Percentiles rank a stretch among this genome's conserved stretches.
These are phyloP conservation scores for Colletotrichum musicola DNA, from an alignment of 2,329 filamentous ascomycete species.

Conservation along the genomic window DNA sequence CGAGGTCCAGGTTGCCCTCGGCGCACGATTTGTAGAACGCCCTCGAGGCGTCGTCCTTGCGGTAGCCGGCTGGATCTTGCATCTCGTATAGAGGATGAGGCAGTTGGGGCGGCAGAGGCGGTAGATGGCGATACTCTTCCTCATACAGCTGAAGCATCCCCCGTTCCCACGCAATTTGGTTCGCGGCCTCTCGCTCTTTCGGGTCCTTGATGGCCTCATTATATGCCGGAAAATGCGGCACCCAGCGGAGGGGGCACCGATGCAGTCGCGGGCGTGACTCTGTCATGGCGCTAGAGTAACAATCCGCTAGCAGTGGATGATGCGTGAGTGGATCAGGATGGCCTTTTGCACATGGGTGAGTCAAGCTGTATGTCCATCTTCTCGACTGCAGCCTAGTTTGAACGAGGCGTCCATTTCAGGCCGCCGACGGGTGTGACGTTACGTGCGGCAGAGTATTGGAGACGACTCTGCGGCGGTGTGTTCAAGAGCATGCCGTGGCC, in stretches of 20 bases:
- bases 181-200: neutral
- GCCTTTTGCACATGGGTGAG: too few relatives aligned
- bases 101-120: conserved; percentile 15
- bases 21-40: conserved; percentile 16
- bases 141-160: conserved; percentile 2
- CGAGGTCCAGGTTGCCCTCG: conserved; percentile 5
- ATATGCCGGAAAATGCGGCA: conserved; percentile 9
- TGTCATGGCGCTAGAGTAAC: neutral
- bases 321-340: too few relatives aligned
- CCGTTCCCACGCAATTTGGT: neutral
- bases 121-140: conserved; percentile 3
- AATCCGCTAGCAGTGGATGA: too few relatives aligned
- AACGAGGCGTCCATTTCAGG: too few relatives aligned
- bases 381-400: too few relatives aligned
- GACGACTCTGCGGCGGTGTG: too few relatives aligned
- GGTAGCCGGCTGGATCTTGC: conserved; percentile 7
- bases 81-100: conserved; percentile 16
- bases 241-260: neutral
- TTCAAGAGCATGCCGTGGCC: too few relatives aligned
- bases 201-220: neutral
- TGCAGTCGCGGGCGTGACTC: conserved; percentile 1
- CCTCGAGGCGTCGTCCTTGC: conserved; percentile 9
- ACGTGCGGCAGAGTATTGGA: too few relatives aligned
- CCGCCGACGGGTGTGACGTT: too few relatives aligned
- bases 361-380: too few relatives aligned